phyloP scores from a whole-genome alignment of 768 basidiomycete species.

The Boletus eberwhitei region DNA sequence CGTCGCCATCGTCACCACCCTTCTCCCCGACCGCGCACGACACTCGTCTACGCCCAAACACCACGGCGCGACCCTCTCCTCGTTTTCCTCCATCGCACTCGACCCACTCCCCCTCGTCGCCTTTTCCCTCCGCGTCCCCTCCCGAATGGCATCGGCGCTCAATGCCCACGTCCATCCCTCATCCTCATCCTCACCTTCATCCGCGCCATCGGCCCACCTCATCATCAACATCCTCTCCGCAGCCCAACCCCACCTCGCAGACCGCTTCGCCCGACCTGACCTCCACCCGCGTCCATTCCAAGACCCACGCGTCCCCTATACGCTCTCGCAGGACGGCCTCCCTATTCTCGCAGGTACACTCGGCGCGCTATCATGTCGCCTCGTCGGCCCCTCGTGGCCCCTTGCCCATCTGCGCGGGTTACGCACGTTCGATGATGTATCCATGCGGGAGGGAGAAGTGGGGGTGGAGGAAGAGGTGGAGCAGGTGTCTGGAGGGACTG shows the following conservation, averaged over 20 bases:
- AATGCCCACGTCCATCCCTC: slow-evolving; percentile 23
- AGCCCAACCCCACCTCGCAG: slow-evolving; percentile 57
- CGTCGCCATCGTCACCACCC: slow-evolving; percentile 80
- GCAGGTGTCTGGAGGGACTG: slow-evolving; percentile 28
- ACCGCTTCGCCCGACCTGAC: slow-evolving; percentile 71
- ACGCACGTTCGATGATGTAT: background rate
- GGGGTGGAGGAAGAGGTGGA: slow-evolving; percentile 7
- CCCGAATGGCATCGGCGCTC: slow-evolving; percentile 74
- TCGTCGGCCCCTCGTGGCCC: slow-evolving; percentile 59
- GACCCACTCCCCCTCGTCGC: slow-evolving; percentile 84
- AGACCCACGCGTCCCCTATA: slow-evolving; percentile 34
- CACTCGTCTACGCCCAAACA: slow-evolving; percentile 30
- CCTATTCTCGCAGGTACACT: slow-evolving; percentile 59
- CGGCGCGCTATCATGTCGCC: slow-evolving; percentile 69
- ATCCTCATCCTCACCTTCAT: background rate
- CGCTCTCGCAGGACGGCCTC: slow-evolving; percentile 48
- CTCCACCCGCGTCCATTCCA: slow-evolving; percentile 60
- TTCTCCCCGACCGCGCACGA: slow-evolving; percentile 37
- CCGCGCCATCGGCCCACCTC: slow-evolving; percentile 43
- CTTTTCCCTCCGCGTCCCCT: slow-evolving; percentile 87
- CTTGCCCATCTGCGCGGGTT: slow-evolving; percentile 50
- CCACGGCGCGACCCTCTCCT: slow-evolving; percentile 93
- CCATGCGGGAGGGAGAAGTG: background rate
- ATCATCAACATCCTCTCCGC: slow-evolving; percentile 80
- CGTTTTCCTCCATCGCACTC: slow-evolving; percentile 89